phyloP scores from a whole-genome alignment of 257 asterid genomes.

The Apocynum venetum region DNA sequence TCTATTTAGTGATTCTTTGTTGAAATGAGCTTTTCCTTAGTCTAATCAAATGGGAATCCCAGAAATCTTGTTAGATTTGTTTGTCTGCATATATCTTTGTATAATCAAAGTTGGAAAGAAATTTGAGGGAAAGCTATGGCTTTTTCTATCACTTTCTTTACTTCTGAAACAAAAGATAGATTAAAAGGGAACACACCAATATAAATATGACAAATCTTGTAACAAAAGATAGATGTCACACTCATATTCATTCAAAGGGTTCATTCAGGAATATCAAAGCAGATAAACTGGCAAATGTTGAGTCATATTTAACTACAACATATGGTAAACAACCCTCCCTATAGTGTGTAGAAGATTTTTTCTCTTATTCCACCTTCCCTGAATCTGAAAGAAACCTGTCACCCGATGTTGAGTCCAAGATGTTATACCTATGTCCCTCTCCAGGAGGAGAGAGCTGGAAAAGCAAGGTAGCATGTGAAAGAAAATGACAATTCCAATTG shows the following conservation, averaged over 20 bases:
- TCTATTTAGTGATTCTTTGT: neutral
- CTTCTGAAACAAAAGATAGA: neutral
- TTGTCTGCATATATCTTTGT: conserved; percentile 19
- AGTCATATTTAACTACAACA: neutral
- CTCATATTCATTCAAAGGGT: neutral
- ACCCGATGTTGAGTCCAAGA: neutral
- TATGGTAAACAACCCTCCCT: neutral
- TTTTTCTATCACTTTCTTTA: conserved; percentile 12
- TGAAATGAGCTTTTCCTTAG: conserved; percentile 10
- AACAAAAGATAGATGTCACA: neutral
- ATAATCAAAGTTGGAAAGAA: conserved; percentile 5
- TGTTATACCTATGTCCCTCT: neutral
- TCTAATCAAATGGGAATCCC: conserved; percentile 23
- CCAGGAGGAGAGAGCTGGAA: neutral
- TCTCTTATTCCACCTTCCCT: too few relatives aligned
- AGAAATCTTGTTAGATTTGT: conserved; percentile 20
- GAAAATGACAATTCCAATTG: neutral
- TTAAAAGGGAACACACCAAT: neutral
- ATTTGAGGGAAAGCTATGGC: neutral
- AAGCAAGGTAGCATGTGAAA: neutral
- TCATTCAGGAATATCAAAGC: neutral
- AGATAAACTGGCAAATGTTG: neutral
- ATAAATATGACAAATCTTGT: neutral
- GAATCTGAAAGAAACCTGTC: neutral
- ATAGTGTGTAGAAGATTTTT: neutral